Percentiles rank a stretch among this genome's conserved stretches.
Conservation (phyloP, 805 yeast genomes). For the Wickerhamomyces canadensis region DNA sequence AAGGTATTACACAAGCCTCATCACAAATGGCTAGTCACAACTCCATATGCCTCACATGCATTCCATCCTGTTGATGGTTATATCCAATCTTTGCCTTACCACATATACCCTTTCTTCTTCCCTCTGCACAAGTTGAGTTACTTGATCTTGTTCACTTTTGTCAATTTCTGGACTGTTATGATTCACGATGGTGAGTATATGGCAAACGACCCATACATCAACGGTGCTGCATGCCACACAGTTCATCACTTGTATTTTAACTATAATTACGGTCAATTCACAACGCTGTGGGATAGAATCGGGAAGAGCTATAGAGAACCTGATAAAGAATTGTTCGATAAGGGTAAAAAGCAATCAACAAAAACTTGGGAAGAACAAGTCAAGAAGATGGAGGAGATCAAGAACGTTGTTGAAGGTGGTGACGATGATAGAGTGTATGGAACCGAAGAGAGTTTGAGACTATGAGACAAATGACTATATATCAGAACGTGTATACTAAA, state of each 20-base stretch:
- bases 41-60: conserved; percentile 97
- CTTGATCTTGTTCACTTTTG: conserved; percentile 77
- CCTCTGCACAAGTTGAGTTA: conserved; percentile 88
- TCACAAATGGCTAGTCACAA: conserved; percentile 98
- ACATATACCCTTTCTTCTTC: conserved; percentile 83
- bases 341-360: conserved; percentile 47
- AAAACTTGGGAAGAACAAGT: conserved; percentile 68
- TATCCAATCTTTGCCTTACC: conserved; percentile 90
- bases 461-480: neutral
- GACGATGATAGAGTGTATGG: conserved; percentile 70
- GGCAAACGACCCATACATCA: conserved; percentile 88
- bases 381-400: conserved; percentile 70
- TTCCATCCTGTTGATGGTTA: conserved; percentile 98
- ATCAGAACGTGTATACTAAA: too few relatives aligned
- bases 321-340: conserved; percentile 77
- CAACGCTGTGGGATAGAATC: conserved; percentile 96
- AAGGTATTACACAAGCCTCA: conserved; percentile 91
- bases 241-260: conserved; percentile 95
- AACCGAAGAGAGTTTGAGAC: conserved; percentile 32
- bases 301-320: conserved; percentile 94
- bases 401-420: conserved; percentile 74
- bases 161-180: conserved; percentile 97
- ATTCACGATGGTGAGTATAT: conserved; percentile 97
- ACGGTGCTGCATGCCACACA: conserved; percentile 98
- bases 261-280: conserved; percentile 97